phyloP scores from a whole-genome alignment of 345 rosid genomes.

The Eucalyptus viminalis region DNA sequence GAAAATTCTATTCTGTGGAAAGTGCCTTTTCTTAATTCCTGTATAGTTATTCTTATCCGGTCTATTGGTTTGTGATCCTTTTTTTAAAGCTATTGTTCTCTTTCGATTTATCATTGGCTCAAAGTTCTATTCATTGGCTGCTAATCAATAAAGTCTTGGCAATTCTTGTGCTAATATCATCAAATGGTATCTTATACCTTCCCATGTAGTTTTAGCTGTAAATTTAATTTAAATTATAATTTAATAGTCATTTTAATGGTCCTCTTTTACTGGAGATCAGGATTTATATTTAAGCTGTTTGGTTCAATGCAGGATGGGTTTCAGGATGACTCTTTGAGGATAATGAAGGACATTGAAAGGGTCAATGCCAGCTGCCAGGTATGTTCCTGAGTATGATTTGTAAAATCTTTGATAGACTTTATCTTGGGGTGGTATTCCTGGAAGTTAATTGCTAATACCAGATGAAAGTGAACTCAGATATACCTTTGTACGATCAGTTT shows the following conservation, averaged over 20 bases:
- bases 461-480: background rate
- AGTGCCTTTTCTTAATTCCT: background rate
- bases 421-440: background rate
- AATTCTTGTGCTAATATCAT: background rate
- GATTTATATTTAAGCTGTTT: background rate
- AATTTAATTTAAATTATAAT: background rate
- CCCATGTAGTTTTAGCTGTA: background rate
- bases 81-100: background rate
- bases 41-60: background rate
- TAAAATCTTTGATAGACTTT: background rate
- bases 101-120: background rate
- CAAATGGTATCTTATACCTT: background rate
- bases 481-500: background rate
- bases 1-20: background rate
- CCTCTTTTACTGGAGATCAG: background rate
- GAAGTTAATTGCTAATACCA: background rate
- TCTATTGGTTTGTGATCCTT: background rate
- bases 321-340: conserved; percentile 77
- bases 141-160: background rate
- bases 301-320: conserved; percentile 68
- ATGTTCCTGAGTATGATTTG: background rate
- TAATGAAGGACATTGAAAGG: conserved; percentile 74
- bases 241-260: background rate
- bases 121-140: background rate
- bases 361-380: conserved; percentile 61